Evolutionary conservation across 2,329 filamentous ascomycete genomes (phyloP).

Genomic region (Pseudofabraea citricarpa): DNA sequence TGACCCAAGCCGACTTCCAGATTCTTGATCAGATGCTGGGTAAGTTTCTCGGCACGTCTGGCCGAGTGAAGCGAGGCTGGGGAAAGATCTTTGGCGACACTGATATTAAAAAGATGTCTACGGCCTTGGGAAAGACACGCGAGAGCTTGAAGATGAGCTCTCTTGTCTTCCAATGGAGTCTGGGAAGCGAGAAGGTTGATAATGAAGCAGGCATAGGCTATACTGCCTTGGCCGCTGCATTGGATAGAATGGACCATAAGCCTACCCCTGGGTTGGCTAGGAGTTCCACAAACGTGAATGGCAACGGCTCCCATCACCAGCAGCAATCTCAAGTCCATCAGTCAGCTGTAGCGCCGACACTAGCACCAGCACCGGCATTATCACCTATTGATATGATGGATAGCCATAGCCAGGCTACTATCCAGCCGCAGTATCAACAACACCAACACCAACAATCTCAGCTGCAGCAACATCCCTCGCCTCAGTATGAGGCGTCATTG

Average conservation of each 20-base stretch:
- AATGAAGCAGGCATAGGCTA: constrained; percentile 61
- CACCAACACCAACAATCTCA: constrained; percentile 10
- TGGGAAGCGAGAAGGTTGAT: constrained; percentile 54
- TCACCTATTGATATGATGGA: not conserved
- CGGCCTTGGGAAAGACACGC: constrained; percentile 50
- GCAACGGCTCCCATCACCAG: not conserved
- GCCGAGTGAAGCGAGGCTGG: constrained; percentile 44
- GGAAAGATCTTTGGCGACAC: constrained; percentile 59
- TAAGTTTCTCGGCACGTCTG: constrained; percentile 36
- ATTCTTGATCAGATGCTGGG: constrained; percentile 60
- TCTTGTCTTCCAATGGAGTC: constrained; percentile 60
- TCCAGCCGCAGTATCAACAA: too few species aligned
- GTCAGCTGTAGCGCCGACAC: too few species aligned
- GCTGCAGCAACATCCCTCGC: constrained; percentile 3
- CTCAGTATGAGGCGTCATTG: constrained; percentile 6
- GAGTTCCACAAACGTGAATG: not conserved
- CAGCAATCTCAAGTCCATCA: too few species aligned
- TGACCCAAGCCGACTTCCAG: constrained; percentile 57
- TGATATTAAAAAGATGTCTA: constrained; percentile 55
- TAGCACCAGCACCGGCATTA: not conserved
- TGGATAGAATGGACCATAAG: constrained; percentile 42
- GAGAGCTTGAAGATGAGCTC: constrained; percentile 61
- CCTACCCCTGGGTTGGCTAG: constrained; percentile 4
- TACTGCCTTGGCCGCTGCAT: constrained; percentile 59
- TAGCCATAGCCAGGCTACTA: too few species aligned